Evolutionary conservation across 139 green algal species (phyloP), one percentile per base, ranked within the genome.

Genomic region (Picochlorum sp.): DNA sequence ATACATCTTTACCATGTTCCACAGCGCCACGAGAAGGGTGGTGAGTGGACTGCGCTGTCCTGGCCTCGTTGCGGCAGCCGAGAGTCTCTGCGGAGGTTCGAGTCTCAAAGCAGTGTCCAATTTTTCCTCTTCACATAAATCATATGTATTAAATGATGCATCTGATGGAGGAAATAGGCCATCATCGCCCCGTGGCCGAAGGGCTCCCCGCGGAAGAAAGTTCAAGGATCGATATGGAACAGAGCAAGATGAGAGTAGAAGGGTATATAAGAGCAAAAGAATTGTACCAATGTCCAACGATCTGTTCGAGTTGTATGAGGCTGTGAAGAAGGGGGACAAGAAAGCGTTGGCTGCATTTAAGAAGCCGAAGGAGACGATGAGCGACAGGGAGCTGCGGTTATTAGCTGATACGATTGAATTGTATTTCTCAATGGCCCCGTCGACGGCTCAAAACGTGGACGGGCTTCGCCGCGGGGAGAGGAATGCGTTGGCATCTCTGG

Each of bases 301-400:
- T n/a, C 47, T 54, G 47, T 10, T 23, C 8, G 47, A 54, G 16
- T 13, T 54, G 16, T 54, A 54, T 54, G 47, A 54, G n/a, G 47
- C 47, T 20, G 47, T 54, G 47, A n/a, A 54, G n/a, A 54, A 54
- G 16, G n/a, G n/a, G 6, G 47, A 54, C 11, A 54, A 54, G 47
- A 54, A 20, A n/a, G 47, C 47, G 11, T 10, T 54, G 18, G 47
- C 47, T 23, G n/a, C 16, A 20, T 54, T 23, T 18, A n/a, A 54
- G 47, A n/a, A 23, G 47, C 47, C 16, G 6, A 54, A 24, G n/a
- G 47, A 54, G 16, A 21, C 16, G 47, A 20, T 54, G 47, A 54
- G 47, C n/a, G 47, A 54, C n/a, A 21, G n/a, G n/a, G 47, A 54
- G 18, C 8, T 54, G 16, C n/a, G 16, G 2, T 21, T 54, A 54